Evolutionary conservation across 148 eudicot genomes (phyloP), one percentile per base, ranked within the genome.

Genomic region (Suaeda aralocaspica): DNA sequence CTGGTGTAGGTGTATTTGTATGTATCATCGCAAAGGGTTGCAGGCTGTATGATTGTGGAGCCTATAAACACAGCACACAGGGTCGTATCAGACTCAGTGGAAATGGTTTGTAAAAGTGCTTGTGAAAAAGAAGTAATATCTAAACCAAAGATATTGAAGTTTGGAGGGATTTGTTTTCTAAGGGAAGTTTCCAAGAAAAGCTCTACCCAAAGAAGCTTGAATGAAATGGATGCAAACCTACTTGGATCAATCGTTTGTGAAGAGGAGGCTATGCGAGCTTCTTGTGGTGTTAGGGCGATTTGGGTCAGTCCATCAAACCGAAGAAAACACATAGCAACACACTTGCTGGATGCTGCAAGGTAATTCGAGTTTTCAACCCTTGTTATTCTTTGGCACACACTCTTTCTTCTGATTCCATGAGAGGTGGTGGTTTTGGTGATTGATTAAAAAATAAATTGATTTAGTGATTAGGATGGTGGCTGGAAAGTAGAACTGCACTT

Each of bases 221-320:
- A 77, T 36, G 55, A 46, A 46, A 56, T 59, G 45, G 79, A 82
- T 45, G 73, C 71, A 49, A 76, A 58, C 71, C 56, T 50, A 22
- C 24, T 64, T 71, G 88, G 98, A 66, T 79, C 86, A 44, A 84
- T 84, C 41, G 72, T 85, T 4, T 87, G 84, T 52, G 87, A 91
- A 77, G 85, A 91, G 69, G 87, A 87, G 80, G 82, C 91, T 69
- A 66, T 81, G 30, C 83, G 83, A 11, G 92, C 92, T 69, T 9
- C 73, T 6, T 91, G 96, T 73, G 98, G 98, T 55, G 74, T 93
- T 53, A 83, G 97, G 82, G 97, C 97, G 73, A 85, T 93, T 66
- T 90, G 98, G 96, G 98, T 93, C 80, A 75, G 84, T 66, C 98
- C 95, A n/a, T 79, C 73, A 30, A 93, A 90, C 74, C 82, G 95